phyloP scores from a whole-genome alignment of 805 yeast species.

The Hanseniaspora jakobsenii region DNA sequence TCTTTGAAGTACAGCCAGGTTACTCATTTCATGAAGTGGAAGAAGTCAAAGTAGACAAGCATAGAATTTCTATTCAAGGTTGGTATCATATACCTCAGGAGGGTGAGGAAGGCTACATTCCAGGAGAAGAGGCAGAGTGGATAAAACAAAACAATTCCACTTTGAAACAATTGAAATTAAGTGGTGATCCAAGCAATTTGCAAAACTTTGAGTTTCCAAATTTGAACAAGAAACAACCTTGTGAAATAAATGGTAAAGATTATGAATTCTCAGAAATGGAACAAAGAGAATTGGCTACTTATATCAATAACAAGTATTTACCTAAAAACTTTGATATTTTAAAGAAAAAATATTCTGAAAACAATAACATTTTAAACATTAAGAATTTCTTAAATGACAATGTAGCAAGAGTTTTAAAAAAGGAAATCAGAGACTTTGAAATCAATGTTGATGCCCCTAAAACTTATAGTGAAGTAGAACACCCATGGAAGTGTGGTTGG shows the following conservation, averaged over 20 bases:
- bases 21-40: constrained; percentile 95
- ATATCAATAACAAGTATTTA: constrained; percentile 34
- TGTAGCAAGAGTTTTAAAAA: constrained; percentile 37
- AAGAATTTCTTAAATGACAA: constrained; percentile 48
- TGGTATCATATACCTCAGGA: constrained; percentile 97
- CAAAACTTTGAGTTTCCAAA: constrained; percentile 78
- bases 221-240: constrained; percentile 31
- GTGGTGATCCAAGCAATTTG: constrained; percentile 42
- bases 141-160: constrained; percentile 60
- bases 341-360: constrained; percentile 31
- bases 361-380: constrained; percentile 37
- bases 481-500: constrained; percentile 81
- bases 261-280: constrained; percentile 25
- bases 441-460: constrained; percentile 51
- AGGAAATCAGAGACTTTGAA: constrained; percentile 44
- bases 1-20: constrained; percentile 93
- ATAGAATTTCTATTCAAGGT: constrained; percentile 86
- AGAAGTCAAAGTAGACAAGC: constrained; percentile 85
- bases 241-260: constrained; percentile 26
- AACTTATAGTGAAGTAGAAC: constrained; percentile 39
- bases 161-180: constrained; percentile 54
- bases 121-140: constrained; percentile 63
- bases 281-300: constrained; percentile 17
- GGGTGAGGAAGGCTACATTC: constrained; percentile 76
- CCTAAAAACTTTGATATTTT: constrained; percentile 46